Base-by-base conservation (phyloP, 345 rosid species). In the Hibiscus syriacus region DNA sequence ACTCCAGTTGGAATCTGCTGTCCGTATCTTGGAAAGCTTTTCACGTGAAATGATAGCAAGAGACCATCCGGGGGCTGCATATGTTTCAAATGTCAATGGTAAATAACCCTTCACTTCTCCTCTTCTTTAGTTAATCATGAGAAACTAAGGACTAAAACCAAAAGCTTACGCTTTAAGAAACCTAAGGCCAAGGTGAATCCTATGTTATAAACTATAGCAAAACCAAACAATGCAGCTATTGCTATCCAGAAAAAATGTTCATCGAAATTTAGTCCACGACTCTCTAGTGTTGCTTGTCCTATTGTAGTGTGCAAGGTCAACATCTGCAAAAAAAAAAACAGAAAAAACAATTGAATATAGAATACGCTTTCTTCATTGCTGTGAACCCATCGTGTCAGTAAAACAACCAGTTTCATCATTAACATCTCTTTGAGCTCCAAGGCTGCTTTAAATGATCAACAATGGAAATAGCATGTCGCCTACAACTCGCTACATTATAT, bases 1-100 rank as follows among this genome's bases (percentile, higher is more conserved):
- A 43, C 32, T 1, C 43, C 17, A 29, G 5, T 11, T 6, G 9
- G 12, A 61, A 5, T 66, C 70, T 54, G 23, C 72, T 11, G 72
- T 80, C 68, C 76, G 87, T 74, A 79, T 66, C 65, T 79, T 83
- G 43, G 80, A 39, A 78, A 82, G 81, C 70, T 72, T 88, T 34
- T 90, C 87, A 54, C 62, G 71, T 1, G 97, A 87, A 76, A 90
- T 82, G 78, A 92, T 77, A 59, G 87, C 80, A 26, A 76, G 84
- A 36, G 96, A 85, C 26, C 80, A 75, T 71, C 83, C 85, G 14
- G 90, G 92, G 74, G 97, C 97, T 90, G 86, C 55, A 66, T 25
- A 17, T 11, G 46, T 34, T 59, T 19, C 45, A 36, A 36, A 19
- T 10, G 6, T 36, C 27, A 59, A 34, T 17, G 26, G 2, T 34